Base-by-base conservation (phyloP, 2,329 filamentous ascomycete species). In the Colletotrichum chlorophyti region DNA sequence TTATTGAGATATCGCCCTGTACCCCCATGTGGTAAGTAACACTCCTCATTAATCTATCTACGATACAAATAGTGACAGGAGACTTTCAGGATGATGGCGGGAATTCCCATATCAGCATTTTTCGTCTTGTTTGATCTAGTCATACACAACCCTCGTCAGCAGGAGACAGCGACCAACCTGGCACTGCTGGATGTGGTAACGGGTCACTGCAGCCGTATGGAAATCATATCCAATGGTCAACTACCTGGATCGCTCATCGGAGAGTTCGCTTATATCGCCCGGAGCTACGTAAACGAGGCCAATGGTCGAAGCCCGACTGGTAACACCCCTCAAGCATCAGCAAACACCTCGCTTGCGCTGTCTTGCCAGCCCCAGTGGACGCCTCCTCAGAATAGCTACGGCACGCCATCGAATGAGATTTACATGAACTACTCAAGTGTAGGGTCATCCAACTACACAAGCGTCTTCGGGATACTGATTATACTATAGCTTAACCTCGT, bases 91-190 rank as follows among this genome's bases (percentile, higher is more conserved):
- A 61, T 45, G 62, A 59, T 74, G 2, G 71, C 65, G 3, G 67
- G 69, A 11, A 66, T 76, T 6, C 76, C 76, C 1, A 52, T 76
- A 6, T 65, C 69, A 0, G 71, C 72, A 0, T 63, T 76, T 3
- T 75, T 79, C 31, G 71, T 77, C 9, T 60, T 79, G 2, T 78
- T 78, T 51, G 75, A 78, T 45, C 66, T 76, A 15, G 68, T 77
- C 4, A 65, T 76, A 15, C 71, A 75, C 54, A 68, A 74, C 45
- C 43, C 50, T 2, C 60, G 42, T 4, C 66, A 73, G 32, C 64
- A 65, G 0, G 70, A 75, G 34, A 74, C 69, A 0, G 35, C 47
- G 9, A 68, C 61, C 5, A 76, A 78, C 53, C 64, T 79, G 0
- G 68, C 71, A 6, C 64, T 77, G 2, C 65, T 79, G 9, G 76